These are phyloP conservation scores for Trypanosoma congolense DNA, from an alignment of 208 protist genomes.

Conservation along the genomic window DNA sequence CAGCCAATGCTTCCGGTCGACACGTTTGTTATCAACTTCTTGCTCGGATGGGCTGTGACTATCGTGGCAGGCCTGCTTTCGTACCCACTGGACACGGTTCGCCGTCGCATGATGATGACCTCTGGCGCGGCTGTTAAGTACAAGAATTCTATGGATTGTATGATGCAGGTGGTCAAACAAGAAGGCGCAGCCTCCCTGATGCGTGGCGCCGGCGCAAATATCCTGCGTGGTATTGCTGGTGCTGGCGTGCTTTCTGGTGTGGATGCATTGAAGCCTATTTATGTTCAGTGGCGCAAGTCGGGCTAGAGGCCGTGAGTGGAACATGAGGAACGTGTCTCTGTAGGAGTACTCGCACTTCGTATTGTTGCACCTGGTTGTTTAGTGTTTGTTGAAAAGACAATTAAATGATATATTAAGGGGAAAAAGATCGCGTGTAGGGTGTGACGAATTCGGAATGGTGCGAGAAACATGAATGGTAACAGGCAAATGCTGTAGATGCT, in stretches of 20 bases:
- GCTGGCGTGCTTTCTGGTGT: slow-evolving; percentile 42
- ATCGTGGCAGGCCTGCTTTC: slow-evolving; percentile 67
- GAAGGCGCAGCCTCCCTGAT: slow-evolving; percentile 53
- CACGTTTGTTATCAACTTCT: slow-evolving; percentile 69
- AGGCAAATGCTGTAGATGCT: too few relatives aligned
- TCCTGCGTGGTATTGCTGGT: slow-evolving; percentile 74
- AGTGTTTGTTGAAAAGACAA: slow-evolving; percentile 5
- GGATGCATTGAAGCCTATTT: slow-evolving; percentile 76
- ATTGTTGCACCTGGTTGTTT: too few relatives aligned
- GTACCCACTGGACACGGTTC: slow-evolving; percentile 98
- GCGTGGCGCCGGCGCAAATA: slow-evolving; percentile 68
- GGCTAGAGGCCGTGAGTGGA: too few relatives aligned
- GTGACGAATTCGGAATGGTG: too few relatives aligned
- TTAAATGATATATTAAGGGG: too few relatives aligned
- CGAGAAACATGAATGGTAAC: too few relatives aligned
- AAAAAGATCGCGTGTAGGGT: too few relatives aligned
- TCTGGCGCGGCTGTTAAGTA: slow-evolving; percentile 65
- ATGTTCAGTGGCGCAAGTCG: slow-evolving; percentile 29
- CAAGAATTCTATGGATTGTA: slow-evolving; percentile 69
- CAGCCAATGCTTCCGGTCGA: slow-evolving; percentile 63
- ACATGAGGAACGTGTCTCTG: too few relatives aligned
- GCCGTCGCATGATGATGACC: slow-evolving; percentile 95
- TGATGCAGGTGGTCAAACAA: slow-evolving; percentile 50
- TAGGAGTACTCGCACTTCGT: too few relatives aligned
- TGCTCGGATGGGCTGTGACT: slow-evolving; percentile 67